These are phyloP conservation scores for Coemansia sp. DNA, from an alignment of 192 early-diverging fungal genomes.

Conservation along the genomic window DNA sequence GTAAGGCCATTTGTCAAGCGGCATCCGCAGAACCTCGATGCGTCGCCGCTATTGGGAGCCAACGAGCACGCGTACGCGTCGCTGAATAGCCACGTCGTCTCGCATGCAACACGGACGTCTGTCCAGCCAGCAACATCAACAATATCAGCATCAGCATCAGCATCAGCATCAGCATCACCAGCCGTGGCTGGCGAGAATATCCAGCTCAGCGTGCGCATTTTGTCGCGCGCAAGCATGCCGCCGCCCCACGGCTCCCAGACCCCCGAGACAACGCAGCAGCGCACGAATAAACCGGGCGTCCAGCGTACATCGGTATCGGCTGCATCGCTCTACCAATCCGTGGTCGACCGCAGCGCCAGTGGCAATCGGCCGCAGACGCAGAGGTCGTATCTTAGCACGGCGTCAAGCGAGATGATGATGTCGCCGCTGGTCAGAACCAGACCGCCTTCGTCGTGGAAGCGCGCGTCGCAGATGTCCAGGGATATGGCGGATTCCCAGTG, in stretches of 20 bases:
- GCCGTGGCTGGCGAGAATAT: conserved; percentile 7
- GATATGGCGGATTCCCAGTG: neutral
- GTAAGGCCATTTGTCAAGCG: conserved; percentile 14
- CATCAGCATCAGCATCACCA: conserved; percentile 5
- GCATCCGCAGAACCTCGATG: conserved; percentile 8
- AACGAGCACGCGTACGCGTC: conserved; percentile 6
- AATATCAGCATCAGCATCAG: neutral
- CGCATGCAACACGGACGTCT: neutral
- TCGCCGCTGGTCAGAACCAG: conserved; percentile 29
- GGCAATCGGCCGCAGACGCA: conserved; percentile 18
- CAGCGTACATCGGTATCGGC: neutral
- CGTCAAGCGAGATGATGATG: conserved; percentile 1
- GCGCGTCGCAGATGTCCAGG: neutral
- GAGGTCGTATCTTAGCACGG: conserved; percentile 15
- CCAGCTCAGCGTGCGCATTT: conserved; percentile 13
- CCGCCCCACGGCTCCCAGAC: too few species aligned
- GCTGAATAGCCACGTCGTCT: neutral
- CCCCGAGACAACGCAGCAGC: neutral
- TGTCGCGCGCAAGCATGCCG: conserved; percentile 1
- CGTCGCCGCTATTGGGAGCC: conserved; percentile 25
- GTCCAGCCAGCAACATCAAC: neutral
- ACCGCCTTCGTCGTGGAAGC: neutral
- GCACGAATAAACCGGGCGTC: too few species aligned
- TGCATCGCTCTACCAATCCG: neutral
- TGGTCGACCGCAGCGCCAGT: neutral